These are phyloP conservation scores for Deinandra increscens DNA, from an alignment of 129 eudicot genomes.

Conservation along the genomic window DNA sequence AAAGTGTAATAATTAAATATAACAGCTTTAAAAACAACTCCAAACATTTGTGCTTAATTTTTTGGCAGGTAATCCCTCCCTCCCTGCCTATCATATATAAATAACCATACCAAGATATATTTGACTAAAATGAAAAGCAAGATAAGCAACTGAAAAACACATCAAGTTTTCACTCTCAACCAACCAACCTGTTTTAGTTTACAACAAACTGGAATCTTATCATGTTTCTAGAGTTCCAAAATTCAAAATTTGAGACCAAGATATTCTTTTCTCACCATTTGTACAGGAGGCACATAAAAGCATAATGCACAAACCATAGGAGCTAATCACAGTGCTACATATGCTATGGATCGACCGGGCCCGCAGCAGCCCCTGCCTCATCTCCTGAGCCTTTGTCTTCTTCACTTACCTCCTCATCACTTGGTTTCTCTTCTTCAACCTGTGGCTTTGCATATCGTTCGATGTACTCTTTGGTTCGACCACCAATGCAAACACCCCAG, in stretches of 20 bases:
- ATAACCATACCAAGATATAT: too few species aligned
- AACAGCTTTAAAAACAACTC: too few species aligned
- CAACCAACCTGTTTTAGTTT: background rate
- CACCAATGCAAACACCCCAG: background rate
- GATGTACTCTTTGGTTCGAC: constrained; percentile 47
- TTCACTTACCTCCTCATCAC: constrained; percentile 65
- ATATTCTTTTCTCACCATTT: background rate
- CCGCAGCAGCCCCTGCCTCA: constrained; percentile 53
- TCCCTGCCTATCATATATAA: too few species aligned
- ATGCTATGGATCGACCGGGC: constrained; percentile 54
- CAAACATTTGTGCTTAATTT: too few species aligned
- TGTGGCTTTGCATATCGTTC: constrained; percentile 70
- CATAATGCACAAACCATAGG: constrained; percentile 14
- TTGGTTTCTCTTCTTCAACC: constrained; percentile 49
- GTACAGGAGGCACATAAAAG: background rate
- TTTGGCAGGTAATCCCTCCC: too few species aligned
- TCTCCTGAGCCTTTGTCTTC: constrained; percentile 51
- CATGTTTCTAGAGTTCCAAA: background rate
- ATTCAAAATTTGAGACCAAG: background rate
- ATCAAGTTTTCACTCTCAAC: background rate
- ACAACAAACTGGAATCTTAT: background rate
- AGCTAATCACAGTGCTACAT: background rate
- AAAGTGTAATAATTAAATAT: too few species aligned
- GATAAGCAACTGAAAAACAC: background rate
- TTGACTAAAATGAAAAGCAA: background rate